A percentile compares a stretch with the other conserved stretches of the same genome.
phyloP scores from a whole-genome alignment of 257 asterid genomes.

The Forsythia viridissima region DNA sequence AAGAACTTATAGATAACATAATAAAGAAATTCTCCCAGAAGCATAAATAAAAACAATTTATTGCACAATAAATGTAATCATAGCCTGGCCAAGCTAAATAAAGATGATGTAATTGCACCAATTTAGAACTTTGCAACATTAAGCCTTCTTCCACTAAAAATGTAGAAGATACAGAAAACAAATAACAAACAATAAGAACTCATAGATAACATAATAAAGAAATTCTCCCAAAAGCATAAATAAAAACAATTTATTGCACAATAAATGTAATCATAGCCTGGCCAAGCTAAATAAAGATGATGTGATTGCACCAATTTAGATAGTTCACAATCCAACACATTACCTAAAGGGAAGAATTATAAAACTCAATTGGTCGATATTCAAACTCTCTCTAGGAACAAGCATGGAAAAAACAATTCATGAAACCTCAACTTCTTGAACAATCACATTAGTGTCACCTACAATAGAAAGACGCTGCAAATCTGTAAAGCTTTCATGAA shows the following conservation, averaged over 20 bases:
- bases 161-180: neutral
- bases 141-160: conserved; percentile 18
- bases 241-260: neutral
- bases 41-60: neutral
- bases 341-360: neutral
- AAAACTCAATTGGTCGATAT: neutral
- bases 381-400: neutral
- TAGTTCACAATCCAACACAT: neutral
- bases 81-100: neutral
- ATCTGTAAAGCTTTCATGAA: neutral
- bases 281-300: neutral
- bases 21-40: neutral
- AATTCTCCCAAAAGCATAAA: neutral
- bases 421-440: neutral
- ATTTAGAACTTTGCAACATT: conserved; percentile 1
- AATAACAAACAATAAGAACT: conserved; percentile 9
- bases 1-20: conserved; percentile 15
- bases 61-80: conserved; percentile 3
- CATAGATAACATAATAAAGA: conserved; percentile 4
- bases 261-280: conserved; percentile 2
- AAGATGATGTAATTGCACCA: neutral
- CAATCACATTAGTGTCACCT: neutral
- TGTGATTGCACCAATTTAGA: neutral
- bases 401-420: neutral
- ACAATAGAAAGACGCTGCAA: neutral